Conservation (phyloP, 345 rosid genomes). For the Arabis hirsuta region DNA sequence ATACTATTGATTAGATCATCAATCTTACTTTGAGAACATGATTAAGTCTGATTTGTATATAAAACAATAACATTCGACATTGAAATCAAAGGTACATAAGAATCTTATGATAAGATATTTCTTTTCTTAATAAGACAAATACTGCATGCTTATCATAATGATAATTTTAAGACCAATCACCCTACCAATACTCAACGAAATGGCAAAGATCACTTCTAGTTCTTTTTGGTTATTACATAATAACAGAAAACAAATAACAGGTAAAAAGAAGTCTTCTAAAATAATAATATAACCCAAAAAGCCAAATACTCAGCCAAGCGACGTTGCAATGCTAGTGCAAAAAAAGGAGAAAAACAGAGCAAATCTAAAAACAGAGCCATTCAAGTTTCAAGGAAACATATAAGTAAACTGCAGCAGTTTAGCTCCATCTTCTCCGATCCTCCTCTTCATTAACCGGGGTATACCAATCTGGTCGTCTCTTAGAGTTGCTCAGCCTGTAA, state of each 20-base stretch:
- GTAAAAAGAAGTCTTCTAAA: neutral
- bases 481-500: conserved; percentile 82
- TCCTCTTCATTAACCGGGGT: conserved; percentile 90
- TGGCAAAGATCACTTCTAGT: neutral
- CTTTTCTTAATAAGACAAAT: no score
- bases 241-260: neutral
- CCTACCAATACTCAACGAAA: neutral
- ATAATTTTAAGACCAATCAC: no score
- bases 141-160: no score
- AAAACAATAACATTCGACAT: no score
- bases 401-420: conserved; percentile 27
- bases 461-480: conserved; percentile 89
- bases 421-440: conserved; percentile 91
- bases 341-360: neutral
- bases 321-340: neutral
- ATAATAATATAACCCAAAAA: neutral
- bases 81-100: no score
- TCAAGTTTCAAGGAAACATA: neutral
- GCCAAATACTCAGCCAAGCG: conserved; percentile 9
- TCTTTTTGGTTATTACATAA: no score
- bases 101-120: no score
- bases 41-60: no score
- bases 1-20: no score
- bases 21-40: no score
- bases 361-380: conserved; percentile 1